Base-by-base conservation (phyloP, 2,329 filamentous ascomycete genomes). In the Colletotrichum aenigma region DNA sequence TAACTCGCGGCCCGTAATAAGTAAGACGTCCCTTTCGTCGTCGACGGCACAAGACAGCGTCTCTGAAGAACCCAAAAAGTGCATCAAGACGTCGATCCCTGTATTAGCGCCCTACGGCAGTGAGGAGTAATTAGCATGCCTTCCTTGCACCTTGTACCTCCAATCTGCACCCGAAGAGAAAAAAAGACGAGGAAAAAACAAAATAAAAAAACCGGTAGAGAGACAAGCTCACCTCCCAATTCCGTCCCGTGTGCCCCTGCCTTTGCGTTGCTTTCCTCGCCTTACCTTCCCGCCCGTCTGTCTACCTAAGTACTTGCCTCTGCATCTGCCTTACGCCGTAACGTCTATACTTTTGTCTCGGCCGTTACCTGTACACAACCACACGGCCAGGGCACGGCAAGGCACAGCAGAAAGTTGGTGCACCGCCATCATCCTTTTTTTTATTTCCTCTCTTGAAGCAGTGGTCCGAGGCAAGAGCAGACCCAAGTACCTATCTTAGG, bases 31-130 rank as follows among this genome's bases (percentile, higher is more conserved):
- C 43, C 43, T 52, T n/a, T 52, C 32, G 24, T 26, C 61, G 15
- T 60, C 8, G 62, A 62, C 73, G 74, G 70, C 70, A 73, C 64
- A 65, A 75, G 64, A 56, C 69, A 73, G 73, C 69, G 64, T 75
- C 73, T 75, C 62, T 75, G 73, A 73, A 75, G 73, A 75, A 75
- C 69, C 73, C 38, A 75, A 72, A 73, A 38, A 68, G 73, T 75
- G 69, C 73, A 75, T 36, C 34, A 16, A 75, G 56, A 66, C 48
- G 69, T 30, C 65, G 73, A 75, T 75, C 73, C 16, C 56, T 24
- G 70, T 65, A 26, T 75, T 74, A 75, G 74, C 65, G 70, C 64
- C 58, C n/a, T 69, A 48, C 58, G 70, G 70, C 70, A 73, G 56
- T 68, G 64, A 75, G 73, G 64, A 75, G 64, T 68, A 68, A 52